Base-by-base conservation (phyloP, 2,329 filamentous ascomycete genomes). In the Pseudophaeomoniella oleicola region DNA sequence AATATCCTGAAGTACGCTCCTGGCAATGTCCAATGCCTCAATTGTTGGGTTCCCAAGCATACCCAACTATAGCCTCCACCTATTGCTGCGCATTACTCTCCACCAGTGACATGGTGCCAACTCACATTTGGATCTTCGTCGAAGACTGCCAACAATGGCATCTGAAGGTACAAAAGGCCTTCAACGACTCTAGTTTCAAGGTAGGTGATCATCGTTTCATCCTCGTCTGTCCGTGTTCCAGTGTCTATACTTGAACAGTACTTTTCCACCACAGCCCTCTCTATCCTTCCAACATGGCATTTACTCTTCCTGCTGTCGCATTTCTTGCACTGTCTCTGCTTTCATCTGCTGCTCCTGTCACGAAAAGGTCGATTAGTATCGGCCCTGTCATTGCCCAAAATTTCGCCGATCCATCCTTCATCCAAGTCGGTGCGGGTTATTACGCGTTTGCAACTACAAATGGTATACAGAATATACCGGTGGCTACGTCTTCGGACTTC, bases 361-460 rank as follows among this genome's bases (percentile, higher is more conserved):
- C 9, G 9, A 27, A 27, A n/a, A 6, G 22, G 6, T 6, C 22
- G n/a, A 27, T 27, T n/a, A 9, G 9, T 27, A 27, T 6, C 3
- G 54, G 50, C 12, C 47, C 62, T 22, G 45, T 56, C 19, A 47
- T 52, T 14, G n/a, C 9, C 22, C 9, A 6, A 27, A 50, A 62
- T 30, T 62, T 63, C 37, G 53, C 59, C 2, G 60, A 63, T 35
- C 58, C 60, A 4, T 52, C 61, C 9, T 60, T 77, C 34, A 47
- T 76, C 34, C 50, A 65, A 45, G 61, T 53, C 3, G 59, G 67
- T 42, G 65, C 61, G 4, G 58, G 53, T 2, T 77, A 67, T 62
- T 72, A 76, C 44, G 67, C 72, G 4, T 78, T 75, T 50, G 71
- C 64, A 3, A 75, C 70, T 2, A 65, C 64, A 34, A 60, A 60